These are phyloP conservation scores for Colletotrichum graminicola DNA, from an alignment of 2,329 filamentous ascomycete genomes.

Conservation along the genomic window DNA sequence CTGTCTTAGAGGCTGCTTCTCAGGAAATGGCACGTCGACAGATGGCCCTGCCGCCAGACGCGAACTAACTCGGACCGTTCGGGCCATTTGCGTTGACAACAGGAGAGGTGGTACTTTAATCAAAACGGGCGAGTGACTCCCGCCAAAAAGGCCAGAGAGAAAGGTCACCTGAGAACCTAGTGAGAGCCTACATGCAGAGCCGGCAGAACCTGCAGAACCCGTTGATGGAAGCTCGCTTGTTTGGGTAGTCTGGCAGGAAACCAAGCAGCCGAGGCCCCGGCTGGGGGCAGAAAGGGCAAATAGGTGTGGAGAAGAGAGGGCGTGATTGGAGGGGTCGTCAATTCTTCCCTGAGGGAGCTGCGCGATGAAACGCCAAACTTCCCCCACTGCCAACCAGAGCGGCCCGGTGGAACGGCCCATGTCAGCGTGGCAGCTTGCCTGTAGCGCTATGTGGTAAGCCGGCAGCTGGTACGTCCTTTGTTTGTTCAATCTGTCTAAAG, in stretches of 20 bases:
- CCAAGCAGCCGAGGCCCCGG: background rate
- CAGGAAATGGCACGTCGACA: slow-evolving; percentile 1
- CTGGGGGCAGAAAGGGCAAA: slow-evolving; percentile 20
- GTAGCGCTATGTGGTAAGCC: background rate
- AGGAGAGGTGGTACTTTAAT: background rate
- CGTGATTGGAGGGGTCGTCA: slow-evolving; percentile 33
- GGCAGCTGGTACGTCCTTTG: background rate
- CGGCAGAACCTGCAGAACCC: background rate
- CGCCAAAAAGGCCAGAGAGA: background rate
- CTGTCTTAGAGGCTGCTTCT: too few relatives aligned
- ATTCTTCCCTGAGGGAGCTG: slow-evolving; percentile 26
- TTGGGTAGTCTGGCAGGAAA: background rate
- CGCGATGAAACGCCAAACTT: slow-evolving; percentile 38
- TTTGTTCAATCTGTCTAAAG: slow-evolving; percentile 23
- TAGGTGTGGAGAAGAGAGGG: slow-evolving; percentile 18
- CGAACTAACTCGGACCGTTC: background rate
- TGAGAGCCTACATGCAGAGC: background rate
- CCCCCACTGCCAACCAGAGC: slow-evolving; percentile 7
- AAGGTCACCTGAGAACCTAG: background rate
- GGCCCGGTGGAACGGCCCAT: background rate
- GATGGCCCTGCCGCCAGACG: background rate
- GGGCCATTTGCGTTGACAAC: slow-evolving; percentile 2
- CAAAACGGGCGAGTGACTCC: background rate
- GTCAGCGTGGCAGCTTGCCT: background rate
- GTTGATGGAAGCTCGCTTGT: slow-evolving; percentile 1